phyloP scores from a whole-genome alignment of 768 basidiomycete genomes.

The Leccinum subtestaceum region DNA sequence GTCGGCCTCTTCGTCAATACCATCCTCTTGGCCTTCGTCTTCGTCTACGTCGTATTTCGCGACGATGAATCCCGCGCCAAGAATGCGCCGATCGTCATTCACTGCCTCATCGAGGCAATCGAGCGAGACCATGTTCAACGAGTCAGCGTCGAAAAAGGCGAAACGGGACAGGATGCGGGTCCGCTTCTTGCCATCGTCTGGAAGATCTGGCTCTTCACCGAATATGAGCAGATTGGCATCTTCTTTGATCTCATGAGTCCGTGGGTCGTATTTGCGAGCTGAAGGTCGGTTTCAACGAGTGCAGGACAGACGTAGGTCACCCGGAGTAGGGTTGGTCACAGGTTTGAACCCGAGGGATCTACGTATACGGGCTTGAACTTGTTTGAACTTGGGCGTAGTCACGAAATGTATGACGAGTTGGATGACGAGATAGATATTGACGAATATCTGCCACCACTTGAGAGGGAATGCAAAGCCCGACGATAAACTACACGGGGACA shows the following conservation, averaged over 20 bases:
- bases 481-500: no score
- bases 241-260: constrained; percentile 36
- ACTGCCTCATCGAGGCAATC: constrained; percentile 6
- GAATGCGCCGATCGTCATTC: constrained; percentile 39
- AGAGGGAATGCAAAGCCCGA: no score
- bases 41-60: constrained; percentile 53
- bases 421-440: no score
- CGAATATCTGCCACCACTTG: no score
- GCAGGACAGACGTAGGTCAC: no score
- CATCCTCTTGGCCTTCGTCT: constrained; percentile 62
- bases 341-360: no score
- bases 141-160: constrained; percentile 54
- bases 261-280: constrained; percentile 41
- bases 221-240: constrained; percentile 33
- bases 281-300: no score
- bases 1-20: constrained; percentile 32
- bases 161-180: constrained; percentile 57
- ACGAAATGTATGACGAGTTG: no score
- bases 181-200: constrained; percentile 44
- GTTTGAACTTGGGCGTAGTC: no score
- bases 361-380: no score
- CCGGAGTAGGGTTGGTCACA: no score
- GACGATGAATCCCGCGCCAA: constrained; percentile 54
- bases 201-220: constrained; percentile 41
- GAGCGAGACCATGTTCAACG: constrained; percentile 41